These are phyloP conservation scores for Metroxylon sagu DNA, from an alignment of 176 grass and related monocot species.

Conservation along the genomic window DNA sequence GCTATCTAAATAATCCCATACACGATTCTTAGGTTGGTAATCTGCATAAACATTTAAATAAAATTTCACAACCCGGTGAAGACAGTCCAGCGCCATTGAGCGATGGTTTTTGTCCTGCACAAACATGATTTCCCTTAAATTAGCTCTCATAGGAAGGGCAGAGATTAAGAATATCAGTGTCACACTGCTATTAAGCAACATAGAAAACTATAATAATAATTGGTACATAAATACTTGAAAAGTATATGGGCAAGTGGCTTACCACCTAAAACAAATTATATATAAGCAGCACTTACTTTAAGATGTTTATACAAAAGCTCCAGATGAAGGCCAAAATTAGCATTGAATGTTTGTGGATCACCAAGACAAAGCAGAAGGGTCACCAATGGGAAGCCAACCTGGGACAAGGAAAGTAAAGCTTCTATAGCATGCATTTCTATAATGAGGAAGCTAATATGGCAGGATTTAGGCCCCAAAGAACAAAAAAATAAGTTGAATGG, in stretches of 20 bases:
- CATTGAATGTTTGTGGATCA: conserved; percentile 72
- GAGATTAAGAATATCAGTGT: neutral
- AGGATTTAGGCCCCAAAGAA: no score
- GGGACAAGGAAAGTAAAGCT: conserved; percentile 10
- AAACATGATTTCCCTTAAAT: conserved; percentile 20
- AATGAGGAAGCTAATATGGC: no score
- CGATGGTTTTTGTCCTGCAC: conserved; percentile 95
- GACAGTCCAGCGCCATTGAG: conserved; percentile 96
- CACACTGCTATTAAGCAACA: neutral
- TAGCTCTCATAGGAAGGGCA: conserved; percentile 6
- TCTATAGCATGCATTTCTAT: no score
- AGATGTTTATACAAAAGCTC: conserved; percentile 95
- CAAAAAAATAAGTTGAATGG: no score
- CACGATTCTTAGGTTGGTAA: conserved; percentile 63
- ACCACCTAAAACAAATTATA: conserved; percentile 8
- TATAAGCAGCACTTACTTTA: conserved; percentile 41
- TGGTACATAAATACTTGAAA: no score
- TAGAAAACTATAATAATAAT: neutral
- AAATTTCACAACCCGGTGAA: conserved; percentile 92
- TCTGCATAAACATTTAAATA: conserved; percentile 92
- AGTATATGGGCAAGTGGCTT: neutral
- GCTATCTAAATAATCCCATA: conserved; percentile 96
- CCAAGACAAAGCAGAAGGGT: conserved; percentile 91
- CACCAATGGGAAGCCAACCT: conserved; percentile 94
- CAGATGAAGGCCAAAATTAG: conserved; percentile 61